Evolutionary conservation across 495 filamentous ascomycete species (phyloP).

Genomic region (Hyphodiscus hymeniophilus): DNA sequence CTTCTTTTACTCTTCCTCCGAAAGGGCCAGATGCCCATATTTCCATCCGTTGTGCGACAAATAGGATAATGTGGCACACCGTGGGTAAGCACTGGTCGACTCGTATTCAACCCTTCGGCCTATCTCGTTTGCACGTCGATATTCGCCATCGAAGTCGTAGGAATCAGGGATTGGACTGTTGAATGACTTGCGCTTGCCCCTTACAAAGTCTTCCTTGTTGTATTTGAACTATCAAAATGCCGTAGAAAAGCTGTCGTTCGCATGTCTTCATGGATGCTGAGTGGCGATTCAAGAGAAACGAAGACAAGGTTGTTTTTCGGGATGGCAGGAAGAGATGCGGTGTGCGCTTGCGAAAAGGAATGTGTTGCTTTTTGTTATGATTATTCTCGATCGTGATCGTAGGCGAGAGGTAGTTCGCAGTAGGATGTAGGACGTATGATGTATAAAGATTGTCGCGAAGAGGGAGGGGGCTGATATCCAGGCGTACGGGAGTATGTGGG

Average conservation of each 20-base stretch:
- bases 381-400: too few relatives aligned
- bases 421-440: too few relatives aligned
- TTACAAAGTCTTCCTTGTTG: conserved; percentile 12
- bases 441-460: not conserved
- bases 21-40: conserved; percentile 75
- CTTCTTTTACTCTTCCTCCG: conserved; percentile 53
- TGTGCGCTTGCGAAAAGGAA: too few relatives aligned
- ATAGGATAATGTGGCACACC: conserved; percentile 2
- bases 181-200: not conserved
- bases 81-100: not conserved
- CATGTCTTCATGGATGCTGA: conserved; percentile 16
- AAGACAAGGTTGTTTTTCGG: too few relatives aligned
- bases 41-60: conserved; percentile 24
- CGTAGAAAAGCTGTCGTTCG: conserved; percentile 3
- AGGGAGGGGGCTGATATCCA: not conserved
- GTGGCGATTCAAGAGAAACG: conserved; percentile 2
- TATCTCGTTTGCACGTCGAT: conserved; percentile 7
- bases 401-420: too few relatives aligned
- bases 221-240: not conserved
- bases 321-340: too few relatives aligned
- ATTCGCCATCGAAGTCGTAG: conserved; percentile 12
- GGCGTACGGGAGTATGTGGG: too few relatives aligned
- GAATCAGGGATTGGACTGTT: not conserved
- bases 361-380: too few relatives aligned
- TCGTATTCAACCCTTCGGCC: not conserved